Evolutionary conservation across 2,329 filamentous ascomycete species (phyloP), one percentile per base, ranked within the genome.

Genomic region (Chrysoporthe austroafricana): DNA sequence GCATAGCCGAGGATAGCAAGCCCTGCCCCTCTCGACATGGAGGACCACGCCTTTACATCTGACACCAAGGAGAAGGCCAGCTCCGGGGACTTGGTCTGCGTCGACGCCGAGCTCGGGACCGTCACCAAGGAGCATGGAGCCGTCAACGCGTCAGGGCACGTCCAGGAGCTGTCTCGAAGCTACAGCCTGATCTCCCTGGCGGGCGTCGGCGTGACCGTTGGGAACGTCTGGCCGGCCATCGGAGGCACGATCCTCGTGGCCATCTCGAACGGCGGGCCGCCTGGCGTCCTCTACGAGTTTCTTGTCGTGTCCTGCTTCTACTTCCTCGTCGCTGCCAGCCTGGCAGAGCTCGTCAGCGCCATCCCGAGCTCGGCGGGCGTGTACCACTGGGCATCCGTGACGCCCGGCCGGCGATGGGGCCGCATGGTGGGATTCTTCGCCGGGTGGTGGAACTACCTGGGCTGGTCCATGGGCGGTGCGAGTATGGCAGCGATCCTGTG

Each of bases 241-340:
- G 81, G 80, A 21, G 80, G 81, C 34, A 79, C 79, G 11, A 80
- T 80, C 63, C 80, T 82, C 16, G 78, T 84, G 56, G 85, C 85
- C 32, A 82, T 89, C 69, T 83, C 80, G 73, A 89, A 90, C 76
- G 88, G 88, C 70, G 88, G 88, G 0, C 84, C 86, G 0, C 84
- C 88, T 0, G 87, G 87, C 16, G 84, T 88, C 0, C 77, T 90
- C 1, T 90, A 89, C 76, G 88, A 89, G 77, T 88, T 90, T 73
- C 74, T 83, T 66, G 74, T 74, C 44, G 80, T 81, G 0, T 81
- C 79, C 4, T 67, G 80, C 61, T 88, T 85, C 71, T 89, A 89
- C 77, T 86, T 84, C 80, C 77, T 85, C 62, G 81, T 89, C 34
- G 85, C 85, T 0, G 85, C 86, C 4, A 86, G 83, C 14, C 82